phyloP scores from a whole-genome alignment of 1,284 basidiomycete species.

The Ceratobasidium theobromae region DNA sequence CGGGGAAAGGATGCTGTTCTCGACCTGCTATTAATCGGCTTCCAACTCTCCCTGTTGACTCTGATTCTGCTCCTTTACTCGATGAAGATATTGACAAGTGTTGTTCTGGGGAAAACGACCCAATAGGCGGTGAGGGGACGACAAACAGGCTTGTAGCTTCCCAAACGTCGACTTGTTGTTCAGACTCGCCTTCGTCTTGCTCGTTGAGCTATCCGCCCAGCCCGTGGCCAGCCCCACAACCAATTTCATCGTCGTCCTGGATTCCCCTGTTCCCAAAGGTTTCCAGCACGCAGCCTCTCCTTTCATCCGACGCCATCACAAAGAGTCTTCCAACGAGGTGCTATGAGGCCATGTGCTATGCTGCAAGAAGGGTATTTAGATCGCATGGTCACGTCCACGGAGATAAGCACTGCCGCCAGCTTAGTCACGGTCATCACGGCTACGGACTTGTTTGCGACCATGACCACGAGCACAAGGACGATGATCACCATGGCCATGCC shows the following conservation, averaged over 20 bases:
- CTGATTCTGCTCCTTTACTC: too few species aligned
- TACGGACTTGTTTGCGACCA: background rate
- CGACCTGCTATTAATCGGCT: too few species aligned
- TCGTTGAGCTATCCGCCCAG: too few species aligned
- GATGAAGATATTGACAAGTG: too few species aligned
- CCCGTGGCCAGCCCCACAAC: background rate
- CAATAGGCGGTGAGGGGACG: background rate
- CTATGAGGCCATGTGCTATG: conserved; percentile 23
- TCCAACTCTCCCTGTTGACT: too few species aligned
- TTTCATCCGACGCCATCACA: background rate
- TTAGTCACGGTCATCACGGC: conserved; percentile 4
- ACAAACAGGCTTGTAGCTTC: background rate
- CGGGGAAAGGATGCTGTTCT: too few species aligned
- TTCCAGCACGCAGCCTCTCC: background rate
- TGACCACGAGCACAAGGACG: background rate
- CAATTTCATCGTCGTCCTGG: background rate
- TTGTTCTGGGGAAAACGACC: too few species aligned
- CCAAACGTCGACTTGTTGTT: background rate
- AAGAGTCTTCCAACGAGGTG: conserved; percentile 21
- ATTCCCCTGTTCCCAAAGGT: background rate
- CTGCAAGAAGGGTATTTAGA: conserved; percentile 11
- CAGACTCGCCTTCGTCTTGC: background rate
- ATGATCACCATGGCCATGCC: background rate
- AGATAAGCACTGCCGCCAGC: background rate
- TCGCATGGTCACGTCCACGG: conserved; percentile 3